A percentile compares a stretch with the other conserved stretches of the same genome.
Evolutionary conservation across 2,329 filamentous ascomycete species (phyloP).

Genomic region (Botrytis galanthina): DNA sequence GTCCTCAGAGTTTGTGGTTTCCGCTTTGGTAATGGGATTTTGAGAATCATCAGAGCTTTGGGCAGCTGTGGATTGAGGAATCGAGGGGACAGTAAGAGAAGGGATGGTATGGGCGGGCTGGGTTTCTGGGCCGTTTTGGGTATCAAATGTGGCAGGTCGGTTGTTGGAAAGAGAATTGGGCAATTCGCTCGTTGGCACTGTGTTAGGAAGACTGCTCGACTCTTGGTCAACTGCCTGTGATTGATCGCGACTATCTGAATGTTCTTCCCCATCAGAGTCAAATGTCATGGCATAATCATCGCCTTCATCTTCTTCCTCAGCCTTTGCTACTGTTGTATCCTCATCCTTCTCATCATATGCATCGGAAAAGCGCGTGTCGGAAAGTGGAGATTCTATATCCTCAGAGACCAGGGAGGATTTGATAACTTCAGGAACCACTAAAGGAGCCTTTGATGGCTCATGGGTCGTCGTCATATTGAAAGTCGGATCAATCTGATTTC

Average conservation of each 20-base stretch:
- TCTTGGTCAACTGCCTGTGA: conserved; percentile 36
- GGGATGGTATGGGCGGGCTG: conserved; percentile 29
- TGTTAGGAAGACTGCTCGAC: conserved; percentile 30
- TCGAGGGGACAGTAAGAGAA: conserved; percentile 25
- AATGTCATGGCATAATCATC: conserved; percentile 42
- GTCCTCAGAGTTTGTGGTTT: conserved; percentile 31
- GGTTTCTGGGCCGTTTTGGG: conserved; percentile 25
- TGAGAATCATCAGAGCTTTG: conserved; percentile 24
- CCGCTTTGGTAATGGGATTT: conserved; percentile 25
- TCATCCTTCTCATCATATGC: conserved; percentile 38
- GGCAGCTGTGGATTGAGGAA: conserved; percentile 26
- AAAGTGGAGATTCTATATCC: conserved; percentile 27
- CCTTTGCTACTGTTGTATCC: conserved; percentile 26
- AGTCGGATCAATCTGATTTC: conserved; percentile 69
- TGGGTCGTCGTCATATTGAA: conserved; percentile 66
- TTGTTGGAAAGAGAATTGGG: conserved; percentile 24
- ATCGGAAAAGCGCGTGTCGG: conserved; percentile 38
- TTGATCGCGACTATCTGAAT: conserved; percentile 38
- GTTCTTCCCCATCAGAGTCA: conserved; percentile 39
- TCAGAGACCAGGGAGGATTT: conserved; percentile 2
- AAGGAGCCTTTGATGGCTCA: conserved; percentile 25
- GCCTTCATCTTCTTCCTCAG: conserved; percentile 32
- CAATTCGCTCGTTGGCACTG: conserved; percentile 29
- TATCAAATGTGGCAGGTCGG: conserved; percentile 25
- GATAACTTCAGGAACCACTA: conserved; percentile 14